phyloP scores from a whole-genome alignment of 768 basidiomycete species.

The Mycena belliarum region DNA sequence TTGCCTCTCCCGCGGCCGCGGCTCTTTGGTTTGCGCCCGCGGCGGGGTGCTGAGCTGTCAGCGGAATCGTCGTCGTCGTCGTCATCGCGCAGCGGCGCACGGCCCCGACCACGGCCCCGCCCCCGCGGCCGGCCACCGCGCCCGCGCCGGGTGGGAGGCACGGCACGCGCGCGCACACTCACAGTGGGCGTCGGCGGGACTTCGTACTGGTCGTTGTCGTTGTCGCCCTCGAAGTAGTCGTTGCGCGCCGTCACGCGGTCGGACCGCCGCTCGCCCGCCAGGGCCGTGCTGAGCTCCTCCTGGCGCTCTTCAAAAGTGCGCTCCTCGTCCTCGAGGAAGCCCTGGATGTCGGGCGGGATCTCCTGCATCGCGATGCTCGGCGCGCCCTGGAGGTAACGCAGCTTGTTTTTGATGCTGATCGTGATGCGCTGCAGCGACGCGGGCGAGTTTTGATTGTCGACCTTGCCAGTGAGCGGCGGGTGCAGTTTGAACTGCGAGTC shows the following conservation, averaged over 20 bases:
- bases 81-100: conserved; percentile 22
- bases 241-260: conserved; percentile 59
- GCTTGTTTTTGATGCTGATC: conserved; percentile 80
- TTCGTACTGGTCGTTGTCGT: conserved; percentile 60
- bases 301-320: conserved; percentile 65
- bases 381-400: conserved; percentile 91
- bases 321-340: conserved; percentile 73
- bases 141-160: conserved; percentile 3
- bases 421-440: conserved; percentile 85
- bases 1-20: conserved; percentile 37
- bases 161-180: conserved; percentile 20
- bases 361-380: conserved; percentile 97
- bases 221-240: conserved; percentile 75
- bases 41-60: conserved; percentile 24
- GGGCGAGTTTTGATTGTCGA: conserved; percentile 90
- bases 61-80: conserved; percentile 20
- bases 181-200: conserved; percentile 25
- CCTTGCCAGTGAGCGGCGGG: conserved; percentile 86
- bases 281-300: conserved; percentile 60
- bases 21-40: conserved; percentile 32
- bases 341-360: conserved; percentile 89
- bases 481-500: conserved; percentile 93
- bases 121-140: conserved; percentile 33
- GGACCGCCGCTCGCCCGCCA: conserved; percentile 54
- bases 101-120: conserved; percentile 38